Evolutionary conservation across 176 grass and related monocot genomes (phyloP).

Genomic region (Juncus effusus): DNA sequence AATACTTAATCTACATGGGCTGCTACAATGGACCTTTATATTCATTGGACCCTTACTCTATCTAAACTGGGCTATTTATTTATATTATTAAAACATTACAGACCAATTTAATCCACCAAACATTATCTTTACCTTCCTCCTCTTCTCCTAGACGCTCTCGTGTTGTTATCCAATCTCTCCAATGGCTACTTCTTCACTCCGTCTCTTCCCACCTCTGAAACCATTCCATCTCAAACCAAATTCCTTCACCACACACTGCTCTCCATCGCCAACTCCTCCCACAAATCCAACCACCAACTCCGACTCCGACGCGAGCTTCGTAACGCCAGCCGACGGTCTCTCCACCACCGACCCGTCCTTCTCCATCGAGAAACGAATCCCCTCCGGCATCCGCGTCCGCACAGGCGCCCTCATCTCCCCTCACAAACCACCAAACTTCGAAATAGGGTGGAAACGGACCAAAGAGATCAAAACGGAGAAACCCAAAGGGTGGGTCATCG

Average conservation of each 20-base stretch:
- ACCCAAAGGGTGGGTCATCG: conserved; percentile 74
- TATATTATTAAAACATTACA: too few relatives aligned
- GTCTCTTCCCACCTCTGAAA: neutral
- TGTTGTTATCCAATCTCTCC: conserved; percentile 8
- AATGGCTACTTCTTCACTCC: too few relatives aligned
- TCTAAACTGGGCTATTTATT: too few relatives aligned
- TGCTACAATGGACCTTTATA: too few relatives aligned
- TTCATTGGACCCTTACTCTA: conserved; percentile 29
- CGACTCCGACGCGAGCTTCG: conserved; percentile 11
- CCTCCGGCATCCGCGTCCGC: conserved; percentile 45
- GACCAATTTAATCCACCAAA: too few relatives aligned
- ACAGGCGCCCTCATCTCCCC: conserved; percentile 39
- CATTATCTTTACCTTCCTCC: too few relatives aligned
- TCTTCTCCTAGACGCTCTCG: too few relatives aligned
- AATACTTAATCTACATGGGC: too few relatives aligned
- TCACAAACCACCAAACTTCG: conserved; percentile 67
- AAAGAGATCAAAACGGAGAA: conserved; percentile 66
- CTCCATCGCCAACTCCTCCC: too few relatives aligned
- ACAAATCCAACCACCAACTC: neutral
- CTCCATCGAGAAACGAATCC: neutral
- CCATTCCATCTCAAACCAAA: too few relatives aligned
- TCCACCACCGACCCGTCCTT: conserved; percentile 8
- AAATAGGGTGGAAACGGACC: conserved; percentile 87
- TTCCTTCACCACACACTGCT: too few relatives aligned
- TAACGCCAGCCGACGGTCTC: neutral